Conservation (phyloP, 306 rosid genomes). For the Astragalus glycyphyllos region DNA sequence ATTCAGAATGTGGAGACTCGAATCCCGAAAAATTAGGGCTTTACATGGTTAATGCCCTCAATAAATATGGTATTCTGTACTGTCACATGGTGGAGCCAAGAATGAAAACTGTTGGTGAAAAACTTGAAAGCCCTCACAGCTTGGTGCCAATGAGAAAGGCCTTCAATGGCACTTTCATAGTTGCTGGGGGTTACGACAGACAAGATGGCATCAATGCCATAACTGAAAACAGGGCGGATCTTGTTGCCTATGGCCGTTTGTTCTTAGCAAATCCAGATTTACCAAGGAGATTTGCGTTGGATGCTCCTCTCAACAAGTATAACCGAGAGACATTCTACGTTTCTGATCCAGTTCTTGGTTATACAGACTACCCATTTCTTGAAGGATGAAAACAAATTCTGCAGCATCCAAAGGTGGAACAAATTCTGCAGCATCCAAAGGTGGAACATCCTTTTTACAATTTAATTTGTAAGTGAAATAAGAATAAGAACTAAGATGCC, state of each 20-base stretch:
- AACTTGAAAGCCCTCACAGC: not conserved
- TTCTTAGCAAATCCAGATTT: constrained; percentile 35
- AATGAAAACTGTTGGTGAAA: constrained; percentile 19
- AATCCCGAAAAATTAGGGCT: constrained; percentile 15
- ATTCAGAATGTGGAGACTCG: constrained; percentile 28
- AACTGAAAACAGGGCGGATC: constrained; percentile 19
- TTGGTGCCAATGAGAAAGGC: constrained; percentile 27
- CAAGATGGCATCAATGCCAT: constrained; percentile 33
- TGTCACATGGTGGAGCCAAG: constrained; percentile 37
- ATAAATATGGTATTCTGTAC: constrained; percentile 17
- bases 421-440: not conserved
- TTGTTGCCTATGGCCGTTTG: constrained; percentile 36
- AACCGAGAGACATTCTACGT: constrained; percentile 9
- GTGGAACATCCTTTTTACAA: constrained; percentile 3
- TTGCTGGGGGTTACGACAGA: constrained; percentile 20
- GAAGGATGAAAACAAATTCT: not conserved
- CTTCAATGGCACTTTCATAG: constrained; percentile 33
- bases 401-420: not conserved
- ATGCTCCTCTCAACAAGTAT: constrained; percentile 32
- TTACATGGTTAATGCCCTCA: constrained; percentile 31
- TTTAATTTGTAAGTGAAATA: not conserved
- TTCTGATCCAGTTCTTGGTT: constrained; percentile 29
- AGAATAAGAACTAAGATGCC: not conserved
- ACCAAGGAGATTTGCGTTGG: constrained; percentile 9
- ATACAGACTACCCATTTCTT: constrained; percentile 27